These are phyloP conservation scores for Spatholobus suberectus DNA, from an alignment of 306 rosid genomes.

Conservation along the genomic window DNA sequence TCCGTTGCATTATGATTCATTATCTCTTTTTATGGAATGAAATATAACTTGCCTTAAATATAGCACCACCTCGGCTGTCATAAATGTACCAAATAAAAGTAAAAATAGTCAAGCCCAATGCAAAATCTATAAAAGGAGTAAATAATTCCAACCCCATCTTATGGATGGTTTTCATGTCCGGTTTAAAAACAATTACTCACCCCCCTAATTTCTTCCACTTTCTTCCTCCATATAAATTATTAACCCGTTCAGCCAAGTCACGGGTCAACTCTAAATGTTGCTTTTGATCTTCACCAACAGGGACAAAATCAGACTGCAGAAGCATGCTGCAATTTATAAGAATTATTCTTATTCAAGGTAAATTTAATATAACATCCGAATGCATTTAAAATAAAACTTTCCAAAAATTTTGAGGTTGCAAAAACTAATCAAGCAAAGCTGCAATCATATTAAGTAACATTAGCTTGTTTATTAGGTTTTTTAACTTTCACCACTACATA, in stretches of 20 bases:
- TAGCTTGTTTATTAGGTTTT: not conserved
- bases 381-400: conserved; percentile 27
- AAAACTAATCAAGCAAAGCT: conserved; percentile 21
- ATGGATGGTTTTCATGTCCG: conserved; percentile 16
- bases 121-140: conserved; percentile 23
- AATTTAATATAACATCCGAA: conserved; percentile 35
- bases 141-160: conserved; percentile 20
- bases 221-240: conserved; percentile 90
- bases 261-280: conserved; percentile 98
- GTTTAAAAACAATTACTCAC: conserved; percentile 54
- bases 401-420: conserved; percentile 4
- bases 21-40: conserved; percentile 35
- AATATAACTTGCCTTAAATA: conserved; percentile 77
- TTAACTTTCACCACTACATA: conserved; percentile 27
- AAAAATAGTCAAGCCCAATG: conserved; percentile 40
- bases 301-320: conserved; percentile 91
- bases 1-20: conserved; percentile 31
- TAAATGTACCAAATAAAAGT: conserved; percentile 41
- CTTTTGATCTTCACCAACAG: conserved; percentile 99
- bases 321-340: conserved; percentile 56
- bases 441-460: conserved; percentile 28
- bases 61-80: conserved; percentile 82
- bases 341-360: conserved; percentile 41
- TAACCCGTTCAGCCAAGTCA: conserved; percentile 90
- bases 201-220: conserved; percentile 99